Evolutionary conservation across 495 filamentous ascomycete genomes (phyloP).

Genomic region (Letharia columbiana): DNA sequence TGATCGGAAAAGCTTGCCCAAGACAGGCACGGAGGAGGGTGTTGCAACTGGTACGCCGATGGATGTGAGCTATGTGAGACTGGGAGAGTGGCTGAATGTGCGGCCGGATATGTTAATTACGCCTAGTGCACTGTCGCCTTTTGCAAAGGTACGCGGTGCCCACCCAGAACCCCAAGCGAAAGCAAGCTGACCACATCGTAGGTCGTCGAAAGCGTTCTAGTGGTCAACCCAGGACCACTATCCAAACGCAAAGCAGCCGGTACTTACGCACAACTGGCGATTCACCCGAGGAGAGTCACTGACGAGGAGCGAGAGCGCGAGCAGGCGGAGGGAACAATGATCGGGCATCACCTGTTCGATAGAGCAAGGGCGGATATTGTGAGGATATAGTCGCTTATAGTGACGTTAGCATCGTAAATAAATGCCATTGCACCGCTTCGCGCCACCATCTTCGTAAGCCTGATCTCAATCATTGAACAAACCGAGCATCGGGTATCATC

Average conservation of each 20-base stretch:
- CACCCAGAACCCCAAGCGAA: neutral
- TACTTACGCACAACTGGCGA: conserved; percentile 67
- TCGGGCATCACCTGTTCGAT: conserved; percentile 68
- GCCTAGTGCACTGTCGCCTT: conserved; percentile 74
- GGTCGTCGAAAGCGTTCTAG: conserved; percentile 77
- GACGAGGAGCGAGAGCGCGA: conserved; percentile 44
- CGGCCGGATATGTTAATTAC: conserved; percentile 77
- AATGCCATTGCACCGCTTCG: neutral
- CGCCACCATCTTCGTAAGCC: neutral
- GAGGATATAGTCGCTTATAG: conserved; percentile 48
- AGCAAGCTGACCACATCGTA: conserved; percentile 28
- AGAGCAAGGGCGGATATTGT: conserved; percentile 78
- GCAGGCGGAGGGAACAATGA: conserved; percentile 39
- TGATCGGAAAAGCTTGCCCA: conserved; percentile 56
- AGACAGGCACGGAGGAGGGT: conserved; percentile 47
- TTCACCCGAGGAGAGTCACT: conserved; percentile 53
- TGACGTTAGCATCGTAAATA: neutral
- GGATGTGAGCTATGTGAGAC: conserved; percentile 76
- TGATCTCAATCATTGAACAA: neutral
- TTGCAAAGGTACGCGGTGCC: conserved; percentile 62
- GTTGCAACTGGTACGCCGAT: conserved; percentile 63
- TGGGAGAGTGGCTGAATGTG: conserved; percentile 82
- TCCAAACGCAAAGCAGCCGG: conserved; percentile 73
- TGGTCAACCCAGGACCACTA: conserved; percentile 81
- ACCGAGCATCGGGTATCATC: neutral